phyloP scores from a whole-genome alignment of 192 early-diverging fungal genomes.

The Cetraspora pellucida region DNA sequence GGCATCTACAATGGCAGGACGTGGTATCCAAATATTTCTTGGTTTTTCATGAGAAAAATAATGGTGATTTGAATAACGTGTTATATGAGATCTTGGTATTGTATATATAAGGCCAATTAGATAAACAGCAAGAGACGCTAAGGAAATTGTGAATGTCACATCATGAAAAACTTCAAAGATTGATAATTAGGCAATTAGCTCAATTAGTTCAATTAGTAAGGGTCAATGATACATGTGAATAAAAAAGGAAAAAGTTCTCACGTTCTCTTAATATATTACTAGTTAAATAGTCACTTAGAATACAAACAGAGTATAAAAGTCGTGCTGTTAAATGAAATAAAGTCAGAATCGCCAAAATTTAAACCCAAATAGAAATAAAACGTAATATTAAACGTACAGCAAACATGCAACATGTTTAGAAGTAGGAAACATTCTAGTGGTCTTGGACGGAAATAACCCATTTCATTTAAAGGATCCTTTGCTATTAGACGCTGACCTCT shows the following conservation, averaged over 20 bases:
- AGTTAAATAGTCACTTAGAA: too few species aligned
- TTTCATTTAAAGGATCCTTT: constrained; percentile 2
- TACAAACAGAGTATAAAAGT: too few species aligned
- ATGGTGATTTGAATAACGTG: background rate
- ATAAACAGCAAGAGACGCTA: background rate
- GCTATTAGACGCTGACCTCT: constrained; percentile 10
- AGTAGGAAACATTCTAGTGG: constrained; percentile 19
- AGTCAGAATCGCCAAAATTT: background rate
- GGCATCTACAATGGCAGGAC: background rate
- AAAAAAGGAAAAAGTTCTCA: too few species aligned
- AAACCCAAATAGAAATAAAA: background rate
- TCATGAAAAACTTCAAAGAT: constrained; percentile 3
- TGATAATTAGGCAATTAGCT: background rate
- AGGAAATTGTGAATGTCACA: constrained; percentile 10
- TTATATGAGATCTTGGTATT: constrained; percentile 12
- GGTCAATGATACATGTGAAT: too few species aligned
- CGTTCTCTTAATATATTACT: too few species aligned
- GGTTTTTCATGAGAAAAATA: background rate
- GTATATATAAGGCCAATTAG: constrained; percentile 22
- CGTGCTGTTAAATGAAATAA: background rate
- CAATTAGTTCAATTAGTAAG: background rate
- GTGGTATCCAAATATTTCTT: constrained; percentile 2
- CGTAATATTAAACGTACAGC: constrained; percentile 11
- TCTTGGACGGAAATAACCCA: constrained; percentile 4
- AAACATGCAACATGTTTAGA: constrained; percentile 13